phyloP scores from a whole-genome alignment of 2,329 filamentous ascomycete species.

The Calonectria honghensis region DNA sequence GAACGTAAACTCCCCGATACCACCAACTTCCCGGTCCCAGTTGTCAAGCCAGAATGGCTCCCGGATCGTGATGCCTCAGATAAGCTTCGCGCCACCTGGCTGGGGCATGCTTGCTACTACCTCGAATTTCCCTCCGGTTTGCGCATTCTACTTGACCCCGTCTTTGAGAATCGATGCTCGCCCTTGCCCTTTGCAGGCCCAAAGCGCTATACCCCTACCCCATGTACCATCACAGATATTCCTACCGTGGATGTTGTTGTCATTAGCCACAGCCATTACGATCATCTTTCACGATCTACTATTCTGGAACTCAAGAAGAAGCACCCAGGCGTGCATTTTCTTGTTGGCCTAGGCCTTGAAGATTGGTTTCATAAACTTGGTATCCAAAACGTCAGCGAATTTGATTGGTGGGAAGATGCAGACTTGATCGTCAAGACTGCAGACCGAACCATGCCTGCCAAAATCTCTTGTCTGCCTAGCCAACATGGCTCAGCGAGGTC shows the following conservation, averaged over 20 bases:
- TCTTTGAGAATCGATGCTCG: conserved; percentile 16
- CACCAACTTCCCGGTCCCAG: neutral
- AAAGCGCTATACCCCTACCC: neutral
- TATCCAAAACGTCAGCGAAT: neutral
- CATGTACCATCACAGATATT: conserved; percentile 8
- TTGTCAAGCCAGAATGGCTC: conserved; percentile 12
- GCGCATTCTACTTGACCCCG: conserved; percentile 1
- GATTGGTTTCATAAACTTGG: neutral
- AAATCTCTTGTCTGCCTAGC: conserved; percentile 2
- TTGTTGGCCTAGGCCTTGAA: conserved; percentile 1
- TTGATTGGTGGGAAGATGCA: conserved; percentile 23
- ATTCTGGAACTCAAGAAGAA: neutral
- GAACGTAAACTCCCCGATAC: conserved; percentile 14
- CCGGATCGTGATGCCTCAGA: conserved; percentile 1
- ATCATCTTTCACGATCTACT: neutral
- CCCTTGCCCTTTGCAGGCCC: conserved; percentile 3
- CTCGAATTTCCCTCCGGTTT: conserved; percentile 1
- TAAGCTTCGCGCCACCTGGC: conserved; percentile 18
- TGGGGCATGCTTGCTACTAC: conserved; percentile 16
- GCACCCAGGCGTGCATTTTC: conserved; percentile 3
- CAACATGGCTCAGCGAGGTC: conserved; percentile 17
- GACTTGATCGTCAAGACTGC: conserved; percentile 9
- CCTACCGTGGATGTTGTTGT: conserved; percentile 2
- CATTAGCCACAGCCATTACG: conserved; percentile 16
- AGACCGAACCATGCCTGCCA: neutral